Evolutionary conservation across 768 basidiomycete genomes (phyloP).

Genomic region (Termitomyces sp.): DNA sequence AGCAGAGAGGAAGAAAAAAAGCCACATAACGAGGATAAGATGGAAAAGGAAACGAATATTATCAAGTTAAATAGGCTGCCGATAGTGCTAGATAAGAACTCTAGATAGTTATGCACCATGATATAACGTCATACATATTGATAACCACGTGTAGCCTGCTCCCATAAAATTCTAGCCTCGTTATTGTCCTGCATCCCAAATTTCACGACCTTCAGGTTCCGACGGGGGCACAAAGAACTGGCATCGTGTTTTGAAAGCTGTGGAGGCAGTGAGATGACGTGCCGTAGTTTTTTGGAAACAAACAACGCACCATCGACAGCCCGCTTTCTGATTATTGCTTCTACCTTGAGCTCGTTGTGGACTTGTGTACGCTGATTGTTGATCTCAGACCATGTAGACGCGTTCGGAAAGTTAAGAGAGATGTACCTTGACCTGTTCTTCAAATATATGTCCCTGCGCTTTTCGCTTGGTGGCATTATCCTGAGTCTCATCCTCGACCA

Average conservation of each 20-base stretch:
- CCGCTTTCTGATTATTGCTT: conserved; percentile 66
- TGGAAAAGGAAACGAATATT: conserved; percentile 1
- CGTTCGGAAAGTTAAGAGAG: not conserved
- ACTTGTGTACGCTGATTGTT: conserved; percentile 63
- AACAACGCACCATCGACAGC: conserved; percentile 63
- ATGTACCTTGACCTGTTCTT: conserved; percentile 67
- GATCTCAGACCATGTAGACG: conserved; percentile 1
- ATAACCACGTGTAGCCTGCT: not conserved
- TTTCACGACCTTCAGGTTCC: conserved; percentile 52
- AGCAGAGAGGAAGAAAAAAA: conserved; percentile 7
- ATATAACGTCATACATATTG: conserved; percentile 15
- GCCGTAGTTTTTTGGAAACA: conserved; percentile 1
- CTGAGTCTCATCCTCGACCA: conserved; percentile 38
- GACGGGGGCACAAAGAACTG: conserved; percentile 72
- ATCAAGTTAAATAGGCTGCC: conserved; percentile 3
- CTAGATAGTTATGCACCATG: not conserved
- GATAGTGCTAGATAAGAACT: conserved; percentile 1
- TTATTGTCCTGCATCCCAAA: conserved; percentile 46
- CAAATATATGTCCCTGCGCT: conserved; percentile 55
- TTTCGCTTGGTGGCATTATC: conserved; percentile 46
- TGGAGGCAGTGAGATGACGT: conserved; percentile 3
- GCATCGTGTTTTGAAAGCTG: conserved; percentile 79
- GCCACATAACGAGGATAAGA: conserved; percentile 4
- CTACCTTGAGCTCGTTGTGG: conserved; percentile 70
- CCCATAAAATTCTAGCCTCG: not conserved